These are phyloP conservation scores for Ceriops tagal DNA, from an alignment of 345 rosid species.

Conservation along the genomic window DNA sequence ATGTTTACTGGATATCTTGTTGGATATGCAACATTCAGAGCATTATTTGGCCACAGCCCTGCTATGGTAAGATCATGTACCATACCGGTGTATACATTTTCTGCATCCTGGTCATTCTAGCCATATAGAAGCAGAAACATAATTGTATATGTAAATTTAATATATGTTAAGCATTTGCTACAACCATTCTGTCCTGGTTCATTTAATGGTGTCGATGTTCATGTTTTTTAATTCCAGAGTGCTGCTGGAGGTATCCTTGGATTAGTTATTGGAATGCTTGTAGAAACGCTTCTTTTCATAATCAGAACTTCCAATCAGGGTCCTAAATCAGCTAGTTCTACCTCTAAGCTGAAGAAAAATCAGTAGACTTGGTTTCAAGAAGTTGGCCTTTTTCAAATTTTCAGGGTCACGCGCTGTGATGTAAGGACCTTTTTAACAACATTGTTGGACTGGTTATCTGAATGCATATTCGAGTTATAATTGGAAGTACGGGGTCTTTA, in stretches of 20 bases:
- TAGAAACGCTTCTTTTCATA: slow-evolving; percentile 84
- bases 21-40: slow-evolving; percentile 80
- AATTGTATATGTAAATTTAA: neutral
- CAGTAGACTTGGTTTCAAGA: slow-evolving; percentile 35
- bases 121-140: neutral
- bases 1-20: slow-evolving; percentile 97
- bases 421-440: neutral
- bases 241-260: slow-evolving; percentile 97
- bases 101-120: neutral
- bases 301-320: slow-evolving; percentile 62
- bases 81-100: neutral
- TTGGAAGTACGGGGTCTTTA: no score
- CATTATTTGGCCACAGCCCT: slow-evolving; percentile 65
- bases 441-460: neutral
- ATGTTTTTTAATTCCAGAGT: slow-evolving; percentile 42
- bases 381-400: neutral
- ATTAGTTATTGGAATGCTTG: slow-evolving; percentile 79
- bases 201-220: neutral
- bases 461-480: no score
- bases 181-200: neutral
- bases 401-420: no score
- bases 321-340: slow-evolving; percentile 28
- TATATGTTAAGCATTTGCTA: neutral
- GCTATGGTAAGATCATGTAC: slow-evolving; percentile 47
- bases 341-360: slow-evolving; percentile 61